Evolutionary conservation across 352 stramenopile genomes (phyloP), one percentile per base, ranked within the genome.

Genomic region (Globisporangium canariense): DNA sequence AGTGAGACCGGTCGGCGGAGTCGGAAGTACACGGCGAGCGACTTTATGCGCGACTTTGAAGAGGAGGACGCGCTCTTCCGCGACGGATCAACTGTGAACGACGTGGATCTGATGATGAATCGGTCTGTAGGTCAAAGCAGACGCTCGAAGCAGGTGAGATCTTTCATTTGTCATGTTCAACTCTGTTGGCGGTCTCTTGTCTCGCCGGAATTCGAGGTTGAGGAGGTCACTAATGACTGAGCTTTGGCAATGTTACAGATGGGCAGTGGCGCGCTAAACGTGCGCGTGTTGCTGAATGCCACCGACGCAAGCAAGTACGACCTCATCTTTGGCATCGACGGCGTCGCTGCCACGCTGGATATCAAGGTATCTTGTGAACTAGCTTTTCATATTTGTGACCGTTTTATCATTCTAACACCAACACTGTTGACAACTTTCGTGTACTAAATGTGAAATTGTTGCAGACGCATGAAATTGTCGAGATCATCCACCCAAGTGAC

Each of bases 11-110:
- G 63, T 18, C 62, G 77, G 28, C 71, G 75, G 41, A 86, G 73
- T 74, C 76, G 78, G 10, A 88, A 90, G 62, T 90, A 93, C 72
- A 86, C 82, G 14, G 70, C 79, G 58, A 91, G 75, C 64, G 82
- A 91, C 58, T 91, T 91, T 36, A 89, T 90, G 79, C 79, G 81
- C 46, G 83, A 93, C 51, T 89, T 93, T 62, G 81, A 89, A 58
- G 84, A 90, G 54, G 78, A 93, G 65, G 76, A 91, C 32, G 66
- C 66, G 20, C 43, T 80, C 11, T 25, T 77, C 4, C 60, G 58
- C 7, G 74, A 80, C 67, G 64, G 73, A 43, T 64, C 68, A n/a
- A 47, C 61, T 38, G 47, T 61, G 40, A 47, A 69, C 2, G 54
- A 56, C 32, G 65, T 66, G 16, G 64, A 75, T 46, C 41, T 66